Evolutionary conservation across 768 basidiomycete species (phyloP).

Genomic region (Boletus pseudo-olivaceus): DNA sequence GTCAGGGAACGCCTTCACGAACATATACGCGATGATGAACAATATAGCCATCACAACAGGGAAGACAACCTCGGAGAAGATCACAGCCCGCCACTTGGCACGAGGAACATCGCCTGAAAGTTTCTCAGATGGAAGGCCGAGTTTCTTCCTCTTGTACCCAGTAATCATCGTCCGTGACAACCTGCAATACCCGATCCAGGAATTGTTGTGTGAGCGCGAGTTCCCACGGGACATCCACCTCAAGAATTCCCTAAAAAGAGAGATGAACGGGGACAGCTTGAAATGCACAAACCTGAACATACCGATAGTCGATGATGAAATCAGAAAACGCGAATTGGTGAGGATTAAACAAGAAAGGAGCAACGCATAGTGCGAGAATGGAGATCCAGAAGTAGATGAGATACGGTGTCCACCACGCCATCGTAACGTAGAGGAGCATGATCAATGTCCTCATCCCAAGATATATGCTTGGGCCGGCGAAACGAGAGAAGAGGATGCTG

Average conservation of each 20-base stretch:
- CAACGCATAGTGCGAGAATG: constrained; percentile 84
- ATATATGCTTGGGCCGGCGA: constrained; percentile 98
- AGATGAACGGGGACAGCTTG: not conserved
- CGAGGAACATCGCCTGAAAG: constrained; percentile 93
- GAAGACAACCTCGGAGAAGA: constrained; percentile 84
- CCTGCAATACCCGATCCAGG: constrained; percentile 99
- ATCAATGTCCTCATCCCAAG: constrained; percentile 91
- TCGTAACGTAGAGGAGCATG: constrained; percentile 90
- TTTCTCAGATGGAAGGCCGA: constrained; percentile 97
- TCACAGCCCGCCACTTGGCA: constrained; percentile 86
- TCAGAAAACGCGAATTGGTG: constrained; percentile 98
- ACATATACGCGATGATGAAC: constrained; percentile 88
- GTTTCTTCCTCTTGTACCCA: constrained; percentile 98
- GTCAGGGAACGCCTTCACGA: constrained; percentile 83
- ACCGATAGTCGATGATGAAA: constrained; percentile 95
- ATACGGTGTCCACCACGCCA: constrained; percentile 88
- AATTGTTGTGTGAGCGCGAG: constrained; percentile 94
- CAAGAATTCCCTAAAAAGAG: constrained; percentile 75
- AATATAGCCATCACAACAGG: constrained; percentile 82
- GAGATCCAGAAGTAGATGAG: constrained; percentile 98
- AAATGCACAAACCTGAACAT: constrained; percentile 21
- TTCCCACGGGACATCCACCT: constrained; percentile 99
- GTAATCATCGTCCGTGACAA: constrained; percentile 98
- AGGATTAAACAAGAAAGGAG: constrained; percentile 99
- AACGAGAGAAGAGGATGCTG: constrained; percentile 94